Evolutionary conservation across 805 yeast genomes (phyloP).

Genomic region (Torulaspora franciscae): DNA sequence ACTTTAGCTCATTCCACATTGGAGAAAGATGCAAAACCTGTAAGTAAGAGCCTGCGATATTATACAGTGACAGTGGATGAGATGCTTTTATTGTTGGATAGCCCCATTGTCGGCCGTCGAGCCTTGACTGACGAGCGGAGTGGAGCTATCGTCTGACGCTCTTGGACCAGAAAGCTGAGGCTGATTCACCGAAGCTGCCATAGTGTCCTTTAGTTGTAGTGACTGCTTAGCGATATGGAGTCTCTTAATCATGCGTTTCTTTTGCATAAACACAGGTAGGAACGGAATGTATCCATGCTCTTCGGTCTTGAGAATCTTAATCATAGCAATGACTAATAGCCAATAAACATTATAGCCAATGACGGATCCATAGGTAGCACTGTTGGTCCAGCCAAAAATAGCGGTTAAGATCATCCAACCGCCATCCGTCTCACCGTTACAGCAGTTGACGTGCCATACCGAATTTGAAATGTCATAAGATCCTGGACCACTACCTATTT

Average conservation of each 20-base stretch:
- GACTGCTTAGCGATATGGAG: conserved; percentile 31
- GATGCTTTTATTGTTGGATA: not conserved
- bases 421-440: conserved; percentile 89
- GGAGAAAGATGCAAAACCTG: too few species aligned
- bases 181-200: not conserved
- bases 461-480: conserved; percentile 74
- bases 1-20: not conserved
- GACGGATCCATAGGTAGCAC: conserved; percentile 88
- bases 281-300: conserved; percentile 58
- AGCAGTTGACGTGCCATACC: conserved; percentile 93
- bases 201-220: conserved; percentile 16
- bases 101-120: conserved; percentile 4
- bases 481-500: conserved; percentile 90
- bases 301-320: conserved; percentile 46
- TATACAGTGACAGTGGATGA: too few species aligned
- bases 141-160: conserved; percentile 26
- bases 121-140: conserved; percentile 16
- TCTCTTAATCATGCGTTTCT: conserved; percentile 45
- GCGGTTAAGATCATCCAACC: conserved; percentile 90
- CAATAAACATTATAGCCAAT: conserved; percentile 68
- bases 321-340: conserved; percentile 45
- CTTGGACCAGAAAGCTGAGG: conserved; percentile 9
- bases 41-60: too few species aligned
- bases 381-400: conserved; percentile 87
- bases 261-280: conserved; percentile 59